Base-by-base conservation (phyloP, 1,139 yeast species). In the Geotrichum bryndzae region DNA sequence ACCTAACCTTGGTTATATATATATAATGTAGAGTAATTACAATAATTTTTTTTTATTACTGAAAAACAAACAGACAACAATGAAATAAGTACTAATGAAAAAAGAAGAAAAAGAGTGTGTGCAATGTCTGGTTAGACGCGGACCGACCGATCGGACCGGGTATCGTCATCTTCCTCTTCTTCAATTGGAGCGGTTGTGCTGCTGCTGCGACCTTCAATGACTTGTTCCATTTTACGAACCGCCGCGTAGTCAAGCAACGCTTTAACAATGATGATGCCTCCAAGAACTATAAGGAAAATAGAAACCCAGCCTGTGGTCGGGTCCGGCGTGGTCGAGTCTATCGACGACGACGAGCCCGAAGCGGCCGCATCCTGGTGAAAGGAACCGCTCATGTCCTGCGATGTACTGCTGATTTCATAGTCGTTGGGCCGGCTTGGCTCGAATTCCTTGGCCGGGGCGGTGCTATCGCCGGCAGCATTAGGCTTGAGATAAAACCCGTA, bases 401-500 rank as follows among this genome's bases (percentile, higher is more conserved):
- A 65, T 4, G 64, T 62, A 1, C 72, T 64, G 2, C 71, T 62
- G 23, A 73, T 70, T 23, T 74, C 73, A 63, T 73, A 77, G 63
- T 75, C 72, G 62, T 76, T 76, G 11, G 81, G 80, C 60, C 76
- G 74, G 22, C 68, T 66, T 3, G 72, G 79, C 67, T 68, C 70
- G 46, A 72, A 69, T 67, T 73, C 74, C 6, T 72, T 72, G 0
- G 91, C 85, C 62, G 73, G 73, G 62, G 74, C 67, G 4, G 74
- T 71, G 3, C 77, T 69, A 5, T 69, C 67, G 2, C 69, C 72
- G n/a, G 72, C 70, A 57, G 72, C 73, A 13, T 75, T 76, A 1
- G 97, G 96, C 46, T 87, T 79, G 76, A 90, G 80, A 60, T 83
- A 81, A 72, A 84, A 86, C 1, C 96, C 96, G 68, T 86, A 85